Conservation (phyloP, 768 basidiomycete species). For the Lactarius sanguifluus region DNA sequence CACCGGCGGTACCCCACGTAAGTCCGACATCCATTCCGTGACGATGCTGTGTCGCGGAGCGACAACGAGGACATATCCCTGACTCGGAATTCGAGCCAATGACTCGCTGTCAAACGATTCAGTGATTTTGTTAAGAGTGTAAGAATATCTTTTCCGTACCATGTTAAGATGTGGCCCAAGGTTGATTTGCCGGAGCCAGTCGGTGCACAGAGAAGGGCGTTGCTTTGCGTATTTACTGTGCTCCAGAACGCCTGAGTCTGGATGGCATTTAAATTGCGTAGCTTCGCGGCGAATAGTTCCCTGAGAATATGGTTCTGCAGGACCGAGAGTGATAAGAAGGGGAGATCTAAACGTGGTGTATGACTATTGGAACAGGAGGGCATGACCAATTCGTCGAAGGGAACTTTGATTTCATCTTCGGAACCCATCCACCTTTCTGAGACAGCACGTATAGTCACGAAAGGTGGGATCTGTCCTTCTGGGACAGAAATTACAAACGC, state of each 20-base stretch:
- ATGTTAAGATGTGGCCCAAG: conserved; percentile 65
- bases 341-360: conserved; percentile 67
- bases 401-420: conserved; percentile 66
- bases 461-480: conserved; percentile 55
- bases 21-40: conserved; percentile 53
- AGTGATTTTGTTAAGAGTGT: conserved; percentile 7
- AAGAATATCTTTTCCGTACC: conserved; percentile 50
- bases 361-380: conserved; percentile 58
- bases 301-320: conserved; percentile 50
- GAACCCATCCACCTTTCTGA: conserved; percentile 95
- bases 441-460: conserved; percentile 71
- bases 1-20: conserved; percentile 43
- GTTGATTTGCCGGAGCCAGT: conserved; percentile 79
- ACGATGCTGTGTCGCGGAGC: conserved; percentile 59
- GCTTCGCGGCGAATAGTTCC: conserved; percentile 44
- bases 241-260: conserved; percentile 93
- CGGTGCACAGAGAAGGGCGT: conserved; percentile 76
- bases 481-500: conserved; percentile 83
- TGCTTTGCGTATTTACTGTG: conserved; percentile 60
- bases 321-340: conserved; percentile 62
- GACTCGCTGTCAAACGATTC: conserved; percentile 51
- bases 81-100: conserved; percentile 40
- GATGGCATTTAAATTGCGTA: conserved; percentile 72
- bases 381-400: conserved; percentile 73
- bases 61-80: conserved; percentile 63